phyloP scores from a whole-genome alignment of 2,329 filamentous ascomycete species.

The Colletotrichum sp. region DNA sequence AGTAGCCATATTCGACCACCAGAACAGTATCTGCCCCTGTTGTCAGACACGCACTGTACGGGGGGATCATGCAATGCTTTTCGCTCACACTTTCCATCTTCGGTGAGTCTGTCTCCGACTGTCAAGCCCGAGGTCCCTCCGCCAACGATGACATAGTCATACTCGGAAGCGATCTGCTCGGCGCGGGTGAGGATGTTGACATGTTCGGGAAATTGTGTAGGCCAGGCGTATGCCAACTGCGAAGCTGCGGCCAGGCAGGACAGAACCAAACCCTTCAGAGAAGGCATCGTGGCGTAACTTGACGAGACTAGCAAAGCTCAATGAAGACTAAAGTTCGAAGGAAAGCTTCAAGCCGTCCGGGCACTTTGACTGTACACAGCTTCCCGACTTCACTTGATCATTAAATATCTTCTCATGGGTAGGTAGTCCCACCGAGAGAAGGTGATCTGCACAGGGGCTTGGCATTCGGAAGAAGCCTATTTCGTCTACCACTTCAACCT shows the following conservation, averaged over 20 bases:
- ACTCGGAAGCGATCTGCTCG: constrained; percentile 16
- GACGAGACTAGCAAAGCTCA: neutral
- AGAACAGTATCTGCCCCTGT: constrained; percentile 8
- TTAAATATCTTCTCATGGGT: neutral
- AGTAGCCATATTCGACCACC: constrained; percentile 21
- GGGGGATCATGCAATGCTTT: neutral
- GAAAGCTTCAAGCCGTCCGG: neutral
- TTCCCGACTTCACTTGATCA: neutral
- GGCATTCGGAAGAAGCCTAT: neutral
- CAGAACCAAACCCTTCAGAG: neutral
- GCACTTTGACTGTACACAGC: neutral
- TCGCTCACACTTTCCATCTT: constrained; percentile 34
- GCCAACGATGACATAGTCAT: constrained; percentile 42
- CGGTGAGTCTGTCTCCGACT: constrained; percentile 42
- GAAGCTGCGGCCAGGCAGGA: neutral
- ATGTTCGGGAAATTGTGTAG: constrained; percentile 1
- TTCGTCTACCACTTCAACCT: neutral
- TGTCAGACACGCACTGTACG: constrained; percentile 26
- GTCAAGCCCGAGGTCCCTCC: constrained; percentile 49
- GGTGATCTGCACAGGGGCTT: neutral
- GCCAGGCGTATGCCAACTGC: constrained; percentile 1
- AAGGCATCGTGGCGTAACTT: neutral
- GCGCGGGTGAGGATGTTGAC: constrained; percentile 10
- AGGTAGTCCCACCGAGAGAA: neutral
- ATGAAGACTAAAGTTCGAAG: neutral